These are phyloP conservation scores for Phytophthora vignae DNA, from an alignment of 352 stramenopile genomes.

Conservation along the genomic window DNA sequence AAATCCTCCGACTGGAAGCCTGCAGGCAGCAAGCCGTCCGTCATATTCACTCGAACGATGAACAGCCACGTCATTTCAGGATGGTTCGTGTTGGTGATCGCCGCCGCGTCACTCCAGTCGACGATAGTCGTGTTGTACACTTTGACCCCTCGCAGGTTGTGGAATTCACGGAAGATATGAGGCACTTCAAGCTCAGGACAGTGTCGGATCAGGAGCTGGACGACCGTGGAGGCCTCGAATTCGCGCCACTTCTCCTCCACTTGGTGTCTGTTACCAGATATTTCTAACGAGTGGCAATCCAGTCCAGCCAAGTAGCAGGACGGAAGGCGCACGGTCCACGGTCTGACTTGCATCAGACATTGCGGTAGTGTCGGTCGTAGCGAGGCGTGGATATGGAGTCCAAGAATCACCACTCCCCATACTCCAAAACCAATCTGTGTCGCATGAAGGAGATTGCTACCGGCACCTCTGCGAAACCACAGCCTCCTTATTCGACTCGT, in stretches of 20 bases:
- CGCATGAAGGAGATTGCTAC: no score
- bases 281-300: constrained; percentile 27
- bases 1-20: constrained; percentile 31
- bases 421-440: constrained; percentile 10
- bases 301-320: constrained; percentile 48
- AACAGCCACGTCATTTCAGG: constrained; percentile 35
- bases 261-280: constrained; percentile 21
- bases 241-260: constrained; percentile 17
- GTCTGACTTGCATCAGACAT: constrained; percentile 40
- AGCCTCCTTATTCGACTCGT: no score
- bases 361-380: constrained; percentile 15
- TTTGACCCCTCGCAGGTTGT: constrained; percentile 34
- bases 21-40: constrained; percentile 32
- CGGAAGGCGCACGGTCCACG: constrained; percentile 32
- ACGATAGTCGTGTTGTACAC: constrained; percentile 47
- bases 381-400: constrained; percentile 28
- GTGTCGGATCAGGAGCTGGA: constrained; percentile 40
- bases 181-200: constrained; percentile 36
- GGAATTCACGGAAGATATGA: constrained; percentile 22
- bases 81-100: constrained; percentile 23
- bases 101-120: constrained; percentile 32
- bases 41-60: constrained; percentile 43
- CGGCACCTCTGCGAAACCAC: no score
- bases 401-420: constrained; percentile 31
- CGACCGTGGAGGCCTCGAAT: constrained; percentile 30